Evolutionary conservation across 495 filamentous ascomycete species (phyloP), one percentile per base, ranked within the genome.

Genomic region (Daldinia decipiens): DNA sequence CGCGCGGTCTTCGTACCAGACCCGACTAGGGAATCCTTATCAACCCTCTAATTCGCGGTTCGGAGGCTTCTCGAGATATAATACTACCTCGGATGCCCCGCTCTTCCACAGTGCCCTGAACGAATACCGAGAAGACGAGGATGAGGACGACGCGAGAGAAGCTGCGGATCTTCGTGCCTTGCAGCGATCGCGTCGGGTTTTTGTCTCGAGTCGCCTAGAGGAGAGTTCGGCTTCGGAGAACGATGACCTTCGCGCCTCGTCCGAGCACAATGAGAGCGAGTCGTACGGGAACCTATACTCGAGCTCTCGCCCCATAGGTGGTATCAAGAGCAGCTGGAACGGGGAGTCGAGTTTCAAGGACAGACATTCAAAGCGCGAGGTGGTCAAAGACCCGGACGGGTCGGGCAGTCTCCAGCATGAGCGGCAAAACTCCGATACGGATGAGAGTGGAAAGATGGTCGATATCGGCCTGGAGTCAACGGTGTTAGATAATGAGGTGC

Each of bases 111-210:
- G 93, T 74, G 73, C 84, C 4, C 67, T 85, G 40, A 92, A 93
- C 78, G 91, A 93, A 70, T 93, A 93, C 68, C 86, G 88, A 70
- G 92, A 95, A 80, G 93, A 97, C 74, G 92, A 97, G 76, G 93
- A 98, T 59, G 93, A 94, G 68, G 94, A 99, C 76, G 91, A 92
- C 67, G 93, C 97, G 62, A 88, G 95, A 58, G 95, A 99, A 73
- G 91, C 94, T 15, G 93, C 94, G 13, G 95, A 99, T 79, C 90
- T 93, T 72, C 97, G 93, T 79, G 95, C 95, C 12, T 81, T 99
- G 55, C 93, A 98, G 78, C 84, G 89, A 58, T 98, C 94, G 74
- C 87, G 95, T 68, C 87, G 94, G 58, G 91, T 97, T 56, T 94
- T 98, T 76, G 94, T 93, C 26, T 86, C 88, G 17, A 91, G 91